Percentiles rank a stretch among this genome's conserved stretches.
phyloP scores from a whole-genome alignment of 768 basidiomycete genomes.

The Polyporus arcularius region DNA sequence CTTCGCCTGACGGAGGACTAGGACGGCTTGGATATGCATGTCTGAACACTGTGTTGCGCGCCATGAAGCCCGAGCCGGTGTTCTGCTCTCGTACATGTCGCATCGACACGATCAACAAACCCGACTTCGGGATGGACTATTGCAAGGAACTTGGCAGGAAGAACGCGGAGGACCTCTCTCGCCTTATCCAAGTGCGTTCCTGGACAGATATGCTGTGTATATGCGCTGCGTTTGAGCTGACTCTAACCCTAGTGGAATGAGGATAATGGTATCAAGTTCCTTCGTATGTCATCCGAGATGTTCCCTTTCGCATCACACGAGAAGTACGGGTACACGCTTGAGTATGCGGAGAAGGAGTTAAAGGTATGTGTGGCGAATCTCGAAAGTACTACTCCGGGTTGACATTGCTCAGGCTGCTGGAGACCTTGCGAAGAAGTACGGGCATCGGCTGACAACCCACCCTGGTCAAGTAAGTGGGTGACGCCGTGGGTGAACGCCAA shows the following conservation, averaged over 20 bases:
- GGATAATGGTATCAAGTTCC: slow-evolving; percentile 80
- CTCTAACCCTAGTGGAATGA: slow-evolving; percentile 73
- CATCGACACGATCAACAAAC: slow-evolving; percentile 75
- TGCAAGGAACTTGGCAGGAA: slow-evolving; percentile 79
- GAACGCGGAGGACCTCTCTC: slow-evolving; percentile 71
- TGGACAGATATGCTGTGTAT: neutral
- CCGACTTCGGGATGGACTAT: slow-evolving; percentile 65
- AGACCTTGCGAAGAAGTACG: slow-evolving; percentile 46
- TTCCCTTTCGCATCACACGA: slow-evolving; percentile 90
- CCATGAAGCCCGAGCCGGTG: slow-evolving; percentile 64
- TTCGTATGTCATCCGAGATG: slow-evolving; percentile 88
- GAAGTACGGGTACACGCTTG: slow-evolving; percentile 77
- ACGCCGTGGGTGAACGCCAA: neutral
- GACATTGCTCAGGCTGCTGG: slow-evolving; percentile 33
- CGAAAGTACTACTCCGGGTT: slow-evolving; percentile 11
- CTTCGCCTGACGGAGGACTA: neutral
- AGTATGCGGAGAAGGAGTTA: slow-evolving; percentile 63
- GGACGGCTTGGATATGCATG: slow-evolving; percentile 68
- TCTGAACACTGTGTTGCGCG: slow-evolving; percentile 80
- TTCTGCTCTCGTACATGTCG: slow-evolving; percentile 65
- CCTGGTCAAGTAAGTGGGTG: slow-evolving; percentile 62
- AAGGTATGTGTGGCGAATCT: slow-evolving; percentile 31
- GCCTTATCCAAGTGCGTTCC: slow-evolving; percentile 56
- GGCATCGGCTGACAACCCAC: slow-evolving; percentile 78
- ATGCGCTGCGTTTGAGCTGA: neutral